Base-by-base conservation (phyloP, 257 asterid genomes). In the Penstemon barbatus region DNA sequence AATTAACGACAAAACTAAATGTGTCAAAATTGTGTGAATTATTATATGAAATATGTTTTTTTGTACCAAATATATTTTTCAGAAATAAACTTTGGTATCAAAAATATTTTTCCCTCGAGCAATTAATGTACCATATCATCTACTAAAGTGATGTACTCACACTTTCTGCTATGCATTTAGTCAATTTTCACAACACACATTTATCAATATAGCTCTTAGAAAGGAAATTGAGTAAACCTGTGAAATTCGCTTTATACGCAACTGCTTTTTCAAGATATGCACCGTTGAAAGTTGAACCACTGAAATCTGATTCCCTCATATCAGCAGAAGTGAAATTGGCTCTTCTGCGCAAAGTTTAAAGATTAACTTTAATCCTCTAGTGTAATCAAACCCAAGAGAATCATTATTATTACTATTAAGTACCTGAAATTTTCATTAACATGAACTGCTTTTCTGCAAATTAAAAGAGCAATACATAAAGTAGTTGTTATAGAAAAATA, bases 311-410 rank as follows among this genome's bases (percentile, higher is more conserved):
- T 80, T 93, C 95, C 84, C 97, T 88, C 99, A 88, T 90, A 74
- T 90, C 99, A 67, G 99, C 97, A 71, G 96, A 37, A 53, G 99
- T 90, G 96, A 93, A 93, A 82, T 93, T 90, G 60, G 99, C 99
- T 81, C 97, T 83, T 80, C 99, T 93, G 95, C 74, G 33, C 33
- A 25, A 2, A 25, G 2, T 25, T 25, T 2, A 25, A 25, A 25
- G 33, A 25, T 25, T 25, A 25, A 25, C 33, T 25, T 25, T 25
- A 25, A 25, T 25, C 2, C 33, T 25, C 2, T 25, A 1, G 33
- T 25, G 33, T 25, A 25, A 1, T 25, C 2, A 25, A 25, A 25
- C 33, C 54, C 15, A 46, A 46, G 12, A 49, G 15, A 11, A 49
- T 25, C 2, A 0, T 25, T 25, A n/a, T n/a, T n/a, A 25, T 25